phyloP scores from a whole-genome alignment of 2,329 filamentous ascomycete genomes.

The Cordyceps cicadae region DNA sequence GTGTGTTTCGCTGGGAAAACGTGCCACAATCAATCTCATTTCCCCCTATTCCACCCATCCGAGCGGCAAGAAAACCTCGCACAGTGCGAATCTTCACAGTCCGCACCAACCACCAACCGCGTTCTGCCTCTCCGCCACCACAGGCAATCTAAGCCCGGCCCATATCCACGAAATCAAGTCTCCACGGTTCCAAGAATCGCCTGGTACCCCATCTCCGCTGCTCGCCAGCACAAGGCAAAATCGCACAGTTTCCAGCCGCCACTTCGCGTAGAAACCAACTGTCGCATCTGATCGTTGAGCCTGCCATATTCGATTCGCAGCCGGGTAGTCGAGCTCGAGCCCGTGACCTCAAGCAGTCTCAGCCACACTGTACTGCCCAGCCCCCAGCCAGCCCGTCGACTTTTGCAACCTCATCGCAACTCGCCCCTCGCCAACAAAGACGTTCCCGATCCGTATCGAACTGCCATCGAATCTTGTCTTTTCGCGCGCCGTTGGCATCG shows the following conservation, averaged over 20 bases:
- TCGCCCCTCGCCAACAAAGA: neutral
- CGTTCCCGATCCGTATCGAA: neutral
- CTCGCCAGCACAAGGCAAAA: conserved; percentile 2
- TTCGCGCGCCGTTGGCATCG: neutral
- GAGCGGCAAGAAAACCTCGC: neutral
- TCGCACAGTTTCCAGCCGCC: conserved; percentile 2
- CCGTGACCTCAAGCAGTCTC: neutral
- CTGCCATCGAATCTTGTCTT: neutral
- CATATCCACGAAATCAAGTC: conserved; percentile 10
- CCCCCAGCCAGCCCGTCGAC: conserved; percentile 5
- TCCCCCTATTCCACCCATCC: neutral
- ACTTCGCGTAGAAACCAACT: conserved; percentile 8
- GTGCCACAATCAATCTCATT: neutral
- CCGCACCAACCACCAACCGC: neutral
- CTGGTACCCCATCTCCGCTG: conserved; percentile 10
- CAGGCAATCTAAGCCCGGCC: conserved; percentile 8
- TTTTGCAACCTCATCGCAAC: conserved; percentile 7
- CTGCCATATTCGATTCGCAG: neutral
- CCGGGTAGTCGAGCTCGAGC: neutral
- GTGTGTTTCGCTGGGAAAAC: neutral
- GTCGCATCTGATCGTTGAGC: neutral
- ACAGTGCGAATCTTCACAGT: conserved; percentile 1
- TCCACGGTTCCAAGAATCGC: conserved; percentile 9
- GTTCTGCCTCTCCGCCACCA: neutral
- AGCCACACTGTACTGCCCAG: conserved; percentile 7